Conservation (phyloP, 495 filamentous ascomycete genomes). For the Pyrenula massariospora region DNA sequence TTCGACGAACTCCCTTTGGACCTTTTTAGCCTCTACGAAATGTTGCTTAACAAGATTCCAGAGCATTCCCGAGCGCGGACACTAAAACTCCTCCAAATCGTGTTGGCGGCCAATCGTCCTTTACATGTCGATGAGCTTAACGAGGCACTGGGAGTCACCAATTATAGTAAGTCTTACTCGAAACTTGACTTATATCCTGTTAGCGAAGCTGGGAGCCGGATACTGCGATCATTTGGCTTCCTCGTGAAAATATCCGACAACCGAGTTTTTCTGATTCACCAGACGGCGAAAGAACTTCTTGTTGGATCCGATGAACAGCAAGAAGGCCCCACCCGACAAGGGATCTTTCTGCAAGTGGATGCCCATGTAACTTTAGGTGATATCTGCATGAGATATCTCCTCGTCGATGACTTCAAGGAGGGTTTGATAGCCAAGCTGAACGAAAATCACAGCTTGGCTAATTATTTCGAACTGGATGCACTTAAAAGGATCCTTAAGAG, state of each 20-base stretch:
- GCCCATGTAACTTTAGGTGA: background rate
- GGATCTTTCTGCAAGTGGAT: background rate
- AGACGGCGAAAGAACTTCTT: conserved; percentile 30
- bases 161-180: background rate
- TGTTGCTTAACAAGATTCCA: conserved; percentile 15
- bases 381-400: conserved; percentile 1
- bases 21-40: conserved; percentile 28
- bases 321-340: background rate
- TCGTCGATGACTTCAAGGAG: background rate
- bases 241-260: conserved; percentile 24
- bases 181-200: background rate
- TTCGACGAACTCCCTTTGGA: conserved; percentile 17
- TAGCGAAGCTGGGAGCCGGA: conserved; percentile 9
- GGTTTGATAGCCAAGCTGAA: background rate
- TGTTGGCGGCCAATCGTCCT: conserved; percentile 26
- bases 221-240: conserved; percentile 21
- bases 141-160: conserved; percentile 14
- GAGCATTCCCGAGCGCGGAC: conserved; percentile 7
- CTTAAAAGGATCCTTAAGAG: background rate
- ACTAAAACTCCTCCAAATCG: conserved; percentile 20
- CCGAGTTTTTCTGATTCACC: conserved; percentile 29
- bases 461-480: background rate
- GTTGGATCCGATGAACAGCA: background rate
- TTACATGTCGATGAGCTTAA: conserved; percentile 27
- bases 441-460: background rate